These are phyloP conservation scores for Rutstroemia sp. DNA, from an alignment of 2,329 filamentous ascomycete genomes.

Conservation along the genomic window DNA sequence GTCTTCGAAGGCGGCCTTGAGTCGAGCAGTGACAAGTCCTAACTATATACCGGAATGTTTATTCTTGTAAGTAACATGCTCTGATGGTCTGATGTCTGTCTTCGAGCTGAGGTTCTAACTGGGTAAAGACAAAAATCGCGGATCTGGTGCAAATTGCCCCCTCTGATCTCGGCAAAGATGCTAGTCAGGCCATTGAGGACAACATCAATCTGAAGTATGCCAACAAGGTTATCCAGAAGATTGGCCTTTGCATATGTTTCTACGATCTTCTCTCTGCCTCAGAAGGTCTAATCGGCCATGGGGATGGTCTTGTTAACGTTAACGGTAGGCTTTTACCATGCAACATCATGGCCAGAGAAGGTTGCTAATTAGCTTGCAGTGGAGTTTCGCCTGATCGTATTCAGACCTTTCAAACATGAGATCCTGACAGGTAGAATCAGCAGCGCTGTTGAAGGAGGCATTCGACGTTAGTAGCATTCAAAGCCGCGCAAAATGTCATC, in stretches of 20 bases:
- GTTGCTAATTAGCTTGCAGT: slow-evolving; percentile 43
- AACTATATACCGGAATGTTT: slow-evolving; percentile 33
- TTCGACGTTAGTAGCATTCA: slow-evolving; percentile 47
- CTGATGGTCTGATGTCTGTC: not conserved
- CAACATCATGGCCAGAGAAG: not conserved
- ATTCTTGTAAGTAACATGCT: slow-evolving; percentile 36
- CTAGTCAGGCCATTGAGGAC: slow-evolving; percentile 81
- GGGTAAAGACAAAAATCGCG: slow-evolving; percentile 75
- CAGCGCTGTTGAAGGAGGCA: slow-evolving; percentile 62
- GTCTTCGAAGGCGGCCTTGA: no score
- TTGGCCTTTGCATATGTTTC: slow-evolving; percentile 87
- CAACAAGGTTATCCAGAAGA: slow-evolving; percentile 90
- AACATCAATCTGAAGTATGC: slow-evolving; percentile 96
- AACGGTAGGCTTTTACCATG: slow-evolving; percentile 54
- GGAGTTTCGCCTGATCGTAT: slow-evolving; percentile 88
- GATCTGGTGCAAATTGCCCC: slow-evolving; percentile 92
- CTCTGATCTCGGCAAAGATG: slow-evolving; percentile 78
- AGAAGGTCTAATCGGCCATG: slow-evolving; percentile 89
- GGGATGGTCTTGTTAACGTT: slow-evolving; percentile 85
- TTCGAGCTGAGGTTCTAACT: slow-evolving; percentile 6
- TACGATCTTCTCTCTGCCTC: slow-evolving; percentile 86
- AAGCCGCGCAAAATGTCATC: not conserved
- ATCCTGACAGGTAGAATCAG: slow-evolving; percentile 81
- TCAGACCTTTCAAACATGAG: slow-evolving; percentile 92
- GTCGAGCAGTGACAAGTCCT: no score